phyloP scores from a whole-genome alignment of 257 asterid species.

The Solanum raphanifolium region DNA sequence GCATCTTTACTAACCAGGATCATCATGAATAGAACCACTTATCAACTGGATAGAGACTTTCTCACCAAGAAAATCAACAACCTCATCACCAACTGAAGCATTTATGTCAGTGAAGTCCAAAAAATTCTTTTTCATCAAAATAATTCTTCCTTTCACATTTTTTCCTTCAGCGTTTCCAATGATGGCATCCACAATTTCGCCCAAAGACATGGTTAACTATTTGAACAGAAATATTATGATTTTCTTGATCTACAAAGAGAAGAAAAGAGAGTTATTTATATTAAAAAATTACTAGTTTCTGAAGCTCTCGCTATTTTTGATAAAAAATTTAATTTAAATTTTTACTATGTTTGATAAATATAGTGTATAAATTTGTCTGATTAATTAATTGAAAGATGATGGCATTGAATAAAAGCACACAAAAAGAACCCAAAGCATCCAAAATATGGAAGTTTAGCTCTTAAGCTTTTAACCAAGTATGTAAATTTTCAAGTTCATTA shows the following conservation, averaged over 20 bases:
- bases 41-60: background rate
- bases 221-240: background rate
- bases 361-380: background rate
- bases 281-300: background rate
- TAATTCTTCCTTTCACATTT: conserved; percentile 2
- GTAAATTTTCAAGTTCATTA: background rate
- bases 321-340: no score
- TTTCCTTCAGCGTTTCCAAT: background rate
- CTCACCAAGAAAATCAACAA: conserved; percentile 6
- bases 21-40: background rate
- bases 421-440: background rate
- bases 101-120: background rate
- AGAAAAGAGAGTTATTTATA: background rate
- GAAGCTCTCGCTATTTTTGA: background rate
- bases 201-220: background rate
- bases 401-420: background rate
- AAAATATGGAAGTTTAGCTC: background rate
- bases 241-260: background rate
- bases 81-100: conserved; percentile 5
- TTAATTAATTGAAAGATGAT: no score
- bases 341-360: no score
- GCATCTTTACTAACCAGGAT: background rate
- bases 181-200: background rate
- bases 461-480: background rate
- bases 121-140: conserved; percentile 8